phyloP scores from a whole-genome alignment of 2,329 filamentous ascomycete species.

The Dactylellina sp. region DNA sequence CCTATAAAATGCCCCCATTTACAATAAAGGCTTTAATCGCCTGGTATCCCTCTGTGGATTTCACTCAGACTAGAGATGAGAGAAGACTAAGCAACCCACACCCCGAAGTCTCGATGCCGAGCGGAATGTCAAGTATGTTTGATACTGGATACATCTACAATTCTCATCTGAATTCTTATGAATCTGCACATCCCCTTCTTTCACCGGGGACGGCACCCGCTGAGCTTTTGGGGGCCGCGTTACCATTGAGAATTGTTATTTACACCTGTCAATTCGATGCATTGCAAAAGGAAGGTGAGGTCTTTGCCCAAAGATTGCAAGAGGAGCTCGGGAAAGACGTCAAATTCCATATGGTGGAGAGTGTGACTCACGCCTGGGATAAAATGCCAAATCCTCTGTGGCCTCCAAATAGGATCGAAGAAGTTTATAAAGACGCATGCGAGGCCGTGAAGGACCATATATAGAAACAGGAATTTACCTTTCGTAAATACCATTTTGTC shows the following conservation, averaged over 20 bases:
- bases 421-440: conserved; percentile 70
- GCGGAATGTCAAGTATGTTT: conserved; percentile 72
- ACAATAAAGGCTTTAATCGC: conserved; percentile 69
- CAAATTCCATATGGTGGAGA: conserved; percentile 71
- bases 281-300: conserved; percentile 72
- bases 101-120: conserved; percentile 72
- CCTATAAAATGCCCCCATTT: conserved; percentile 32
- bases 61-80: conserved; percentile 69
- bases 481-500: neutral
- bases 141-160: conserved; percentile 73
- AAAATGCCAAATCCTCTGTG: conserved; percentile 71
- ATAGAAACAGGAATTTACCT: neutral
- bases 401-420: conserved; percentile 67
- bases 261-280: conserved; percentile 75
- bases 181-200: conserved; percentile 68
- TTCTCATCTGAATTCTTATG: conserved; percentile 64
- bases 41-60: conserved; percentile 75
- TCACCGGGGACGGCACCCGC: conserved; percentile 71
- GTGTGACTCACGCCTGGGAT: conserved; percentile 74
- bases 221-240: conserved; percentile 65
- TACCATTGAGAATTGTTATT: conserved; percentile 70
- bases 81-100: conserved; percentile 69
- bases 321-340: conserved; percentile 70
- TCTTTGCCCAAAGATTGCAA: conserved; percentile 72
- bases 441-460: conserved; percentile 59